Base-by-base conservation (phyloP, 2,329 filamentous ascomycete genomes). In the Clarireedia hainanense region DNA sequence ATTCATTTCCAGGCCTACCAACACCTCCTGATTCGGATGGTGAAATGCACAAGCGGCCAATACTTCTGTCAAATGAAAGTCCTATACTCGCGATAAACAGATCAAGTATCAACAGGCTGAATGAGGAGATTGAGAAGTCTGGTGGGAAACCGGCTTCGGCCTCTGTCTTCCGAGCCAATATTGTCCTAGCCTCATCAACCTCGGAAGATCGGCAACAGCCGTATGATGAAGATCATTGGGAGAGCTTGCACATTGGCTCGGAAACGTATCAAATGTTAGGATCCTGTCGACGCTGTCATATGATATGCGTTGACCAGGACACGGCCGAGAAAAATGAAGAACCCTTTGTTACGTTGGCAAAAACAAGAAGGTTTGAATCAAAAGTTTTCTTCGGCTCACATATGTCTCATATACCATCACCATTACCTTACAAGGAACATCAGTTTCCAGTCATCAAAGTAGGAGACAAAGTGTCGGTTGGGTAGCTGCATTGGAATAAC, bases 301-400 rank as follows among this genome's bases (percentile, higher is more conserved):
- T 99, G 91, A 86, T 99, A 9, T 96, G 92, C 68, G 83, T 97
- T 47, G 85, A 99, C 66, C 94, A 96, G 69, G 76, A 83, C 47
- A 96, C 86, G 12, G 91, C 84, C 0, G 78, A 83, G 60, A 88
- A 84, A 69, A 83, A 84, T 60, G 83, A 90, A 60, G 94, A 97
- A 70, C 94, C 94, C 0, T 95, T 94, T 67, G 81, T 88, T 3
- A 96, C 91, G 0, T 73, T 99, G 57, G 86, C 88, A 1, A 96
- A 95, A 75, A 95, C 89, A 10, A 81, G 94, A 63, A 81, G 89
- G 56, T 84, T 89, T 60, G 84, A 88, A 51, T 89, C 91, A 1
- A 91, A 91, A 71, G 86, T 96, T 2, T 87, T 87, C 63, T 99
- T 99, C 74, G 94, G 94, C 4, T 83, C 87, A 57, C 92, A 99